Conservation (phyloP, 768 basidiomycete genomes). For the Mrakia hoshinonis region DNA sequence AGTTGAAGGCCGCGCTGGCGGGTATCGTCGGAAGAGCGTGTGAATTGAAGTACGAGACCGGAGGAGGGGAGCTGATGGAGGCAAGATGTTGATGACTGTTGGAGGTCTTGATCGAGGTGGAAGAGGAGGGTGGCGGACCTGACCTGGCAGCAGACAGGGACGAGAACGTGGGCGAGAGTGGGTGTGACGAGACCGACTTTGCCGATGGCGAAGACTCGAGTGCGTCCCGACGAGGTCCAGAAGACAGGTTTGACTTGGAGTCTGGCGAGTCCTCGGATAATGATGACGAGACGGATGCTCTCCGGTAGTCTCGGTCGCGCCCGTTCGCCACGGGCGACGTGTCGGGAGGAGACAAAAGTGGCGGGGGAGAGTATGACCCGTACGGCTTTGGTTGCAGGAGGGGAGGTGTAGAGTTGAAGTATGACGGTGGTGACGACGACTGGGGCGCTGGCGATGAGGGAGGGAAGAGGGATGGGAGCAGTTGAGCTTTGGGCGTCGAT, state of each 20-base stretch:
- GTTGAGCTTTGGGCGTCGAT: background rate
- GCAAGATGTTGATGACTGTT: background rate
- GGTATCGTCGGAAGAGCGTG: background rate
- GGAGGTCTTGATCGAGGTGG: background rate
- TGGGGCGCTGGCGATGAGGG: background rate
- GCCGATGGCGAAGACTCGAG: background rate
- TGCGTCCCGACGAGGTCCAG: background rate
- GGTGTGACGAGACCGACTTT: constrained; percentile 3
- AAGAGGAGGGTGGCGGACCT: background rate
- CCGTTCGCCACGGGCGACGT: background rate
- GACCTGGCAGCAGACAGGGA: background rate
- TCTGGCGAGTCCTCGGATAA: constrained; percentile 13
- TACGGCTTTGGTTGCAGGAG: background rate
- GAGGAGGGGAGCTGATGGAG: background rate
- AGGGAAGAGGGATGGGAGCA: constrained; percentile 1
- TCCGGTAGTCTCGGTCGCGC: background rate
- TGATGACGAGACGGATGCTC: background rate
- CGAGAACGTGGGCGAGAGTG: constrained; percentile 11
- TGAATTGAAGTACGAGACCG: background rate
- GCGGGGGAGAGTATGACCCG: background rate
- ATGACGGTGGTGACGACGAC: background rate
- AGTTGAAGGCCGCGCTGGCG: background rate
- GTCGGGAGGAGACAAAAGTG: background rate
- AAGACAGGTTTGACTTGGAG: background rate
- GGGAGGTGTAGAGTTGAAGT: constrained; percentile 1